phyloP scores from a whole-genome alignment of 352 stramenopile species.

The Phytophthora citricola region DNA sequence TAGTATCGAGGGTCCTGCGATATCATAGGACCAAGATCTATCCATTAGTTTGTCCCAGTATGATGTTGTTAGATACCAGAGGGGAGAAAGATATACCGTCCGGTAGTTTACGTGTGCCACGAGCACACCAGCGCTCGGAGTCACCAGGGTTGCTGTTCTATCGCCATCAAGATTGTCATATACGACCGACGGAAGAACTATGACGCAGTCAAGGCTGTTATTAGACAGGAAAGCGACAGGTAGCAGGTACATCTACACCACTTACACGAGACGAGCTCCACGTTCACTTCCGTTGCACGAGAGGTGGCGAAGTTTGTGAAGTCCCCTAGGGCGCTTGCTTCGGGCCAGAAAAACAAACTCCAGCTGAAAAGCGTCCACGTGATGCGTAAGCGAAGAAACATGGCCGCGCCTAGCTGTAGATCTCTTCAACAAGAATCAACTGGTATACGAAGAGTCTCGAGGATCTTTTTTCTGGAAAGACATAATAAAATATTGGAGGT shows the following conservation, averaged over 20 bases:
- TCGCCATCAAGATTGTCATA: conserved; percentile 67
- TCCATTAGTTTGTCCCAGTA: conserved; percentile 1
- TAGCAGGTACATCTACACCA: background rate
- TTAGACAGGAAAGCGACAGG: background rate
- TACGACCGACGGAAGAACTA: conserved; percentile 54
- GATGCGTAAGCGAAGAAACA: conserved; percentile 10
- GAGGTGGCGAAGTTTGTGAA: conserved; percentile 27
- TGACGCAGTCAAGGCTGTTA: background rate
- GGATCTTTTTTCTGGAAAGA: too few species aligned
- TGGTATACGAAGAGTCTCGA: too few species aligned
- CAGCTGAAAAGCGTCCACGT: conserved; percentile 15
- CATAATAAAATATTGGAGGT: too few species aligned
- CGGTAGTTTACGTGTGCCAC: conserved; percentile 61
- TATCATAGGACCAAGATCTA: background rate
- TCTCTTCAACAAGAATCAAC: background rate
- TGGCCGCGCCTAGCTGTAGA: background rate
- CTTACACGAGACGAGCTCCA: conserved; percentile 35
- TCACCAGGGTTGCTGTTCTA: conserved; percentile 43
- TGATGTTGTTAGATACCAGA: background rate
- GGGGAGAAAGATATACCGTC: conserved; percentile 28
- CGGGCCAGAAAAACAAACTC: conserved; percentile 6
- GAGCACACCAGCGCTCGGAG: conserved; percentile 49
- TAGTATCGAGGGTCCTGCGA: conserved; percentile 61
- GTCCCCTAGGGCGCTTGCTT: background rate
- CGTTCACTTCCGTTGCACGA: conserved; percentile 20